phyloP scores from a whole-genome alignment of 495 filamentous ascomycete genomes.

The Neurospora sp. region DNA sequence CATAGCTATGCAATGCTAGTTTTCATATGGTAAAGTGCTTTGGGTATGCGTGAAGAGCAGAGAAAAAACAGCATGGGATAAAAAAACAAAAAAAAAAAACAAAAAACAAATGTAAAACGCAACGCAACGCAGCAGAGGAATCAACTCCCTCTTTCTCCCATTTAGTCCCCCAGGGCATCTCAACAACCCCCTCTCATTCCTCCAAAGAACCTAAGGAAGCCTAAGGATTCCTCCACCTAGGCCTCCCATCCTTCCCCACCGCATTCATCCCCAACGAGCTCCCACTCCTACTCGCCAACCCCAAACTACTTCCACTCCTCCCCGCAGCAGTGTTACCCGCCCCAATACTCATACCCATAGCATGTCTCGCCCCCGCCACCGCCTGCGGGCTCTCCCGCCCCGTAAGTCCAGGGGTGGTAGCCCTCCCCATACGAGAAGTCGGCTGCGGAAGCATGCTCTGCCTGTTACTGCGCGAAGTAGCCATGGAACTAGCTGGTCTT shows the following conservation, averaged over 20 bases:
- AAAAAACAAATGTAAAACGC: background rate
- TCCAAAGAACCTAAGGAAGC: too few relatives aligned
- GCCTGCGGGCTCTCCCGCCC: slow-evolving; percentile 33
- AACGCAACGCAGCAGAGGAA: background rate
- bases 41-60: background rate
- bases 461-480: slow-evolving; percentile 19
- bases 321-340: background rate
- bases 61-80: background rate
- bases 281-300: background rate
- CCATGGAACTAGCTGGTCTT: slow-evolving; percentile 39
- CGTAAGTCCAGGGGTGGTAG: slow-evolving; percentile 1
- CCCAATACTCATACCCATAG: slow-evolving; percentile 23
- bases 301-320: background rate
- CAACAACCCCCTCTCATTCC: background rate
- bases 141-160: background rate
- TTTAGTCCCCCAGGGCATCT: background rate
- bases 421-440: slow-evolving; percentile 6
- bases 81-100: too few relatives aligned
- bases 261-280: background rate
- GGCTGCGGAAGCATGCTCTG: slow-evolving; percentile 44
- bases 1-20: background rate
- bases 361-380: slow-evolving; percentile 26
- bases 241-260: slow-evolving; percentile 16
- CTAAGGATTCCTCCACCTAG: slow-evolving; percentile 15
- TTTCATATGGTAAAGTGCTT: background rate